Base-by-base conservation (phyloP, 2,329 filamentous ascomycete genomes). In the Colletotrichum sp. region DNA sequence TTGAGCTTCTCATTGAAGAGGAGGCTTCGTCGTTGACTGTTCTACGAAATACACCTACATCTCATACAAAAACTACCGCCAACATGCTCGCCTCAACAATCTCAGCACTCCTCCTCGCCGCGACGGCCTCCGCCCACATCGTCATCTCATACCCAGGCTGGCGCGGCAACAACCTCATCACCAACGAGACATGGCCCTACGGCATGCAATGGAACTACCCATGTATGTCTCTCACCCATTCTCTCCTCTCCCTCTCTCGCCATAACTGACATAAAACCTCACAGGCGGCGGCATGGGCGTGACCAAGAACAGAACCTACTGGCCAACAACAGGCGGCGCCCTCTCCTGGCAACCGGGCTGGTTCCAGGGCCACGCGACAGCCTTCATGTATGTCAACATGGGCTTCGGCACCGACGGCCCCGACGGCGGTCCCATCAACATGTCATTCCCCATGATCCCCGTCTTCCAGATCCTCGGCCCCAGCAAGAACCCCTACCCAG, bases 161-260 rank as follows among this genome's bases (percentile, higher is more conserved):
- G 93, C 88, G 96, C 90, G 96, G 95, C 78, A 93, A 98, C 88
- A 98, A 95, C 83, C 91, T 98, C 78, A 90, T 94, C 82, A 94
- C 93, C 59, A 98, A 95, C 83, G 92, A 91, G 4, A 92, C 90
- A 1, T 97, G 92, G 80, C 96, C 96, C 3, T 98, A 95, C 79
- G 96, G 96, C 86, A 96, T 97, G 95, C 94, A 98, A 87, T 98
- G 96, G 96, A 92, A 93, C 84, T 98, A 98, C 88, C 96, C 96
- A 85, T 98, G 96, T 98, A 88, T 87, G 95, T 88, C 21, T 28
- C 69, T 67, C 64, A 73, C 44, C 36, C 13, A n/a, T 28, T 24
- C 52, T 28, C 18, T 28, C 26, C 52, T 28, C 18, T 28, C 26
- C 36, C 71, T 26, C 65, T 71, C 64, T 76, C 34, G 21, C 36